Evolutionary conservation across 2,329 filamentous ascomycete genomes (phyloP), one percentile per base, ranked within the genome.

Genomic region (Neonectria faginata): DNA sequence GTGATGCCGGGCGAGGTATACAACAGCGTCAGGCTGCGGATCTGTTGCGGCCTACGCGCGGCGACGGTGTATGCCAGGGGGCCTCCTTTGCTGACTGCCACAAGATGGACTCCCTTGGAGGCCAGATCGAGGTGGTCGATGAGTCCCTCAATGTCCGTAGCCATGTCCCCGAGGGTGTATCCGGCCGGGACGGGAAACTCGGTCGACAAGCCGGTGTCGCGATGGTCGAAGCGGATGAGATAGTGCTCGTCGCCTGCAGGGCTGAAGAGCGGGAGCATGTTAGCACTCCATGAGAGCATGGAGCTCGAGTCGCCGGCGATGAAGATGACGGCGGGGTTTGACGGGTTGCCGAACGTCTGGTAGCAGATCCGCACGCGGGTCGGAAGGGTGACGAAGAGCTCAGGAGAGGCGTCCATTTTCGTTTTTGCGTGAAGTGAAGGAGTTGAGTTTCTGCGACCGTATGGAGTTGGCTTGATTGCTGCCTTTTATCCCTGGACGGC

Each of bases 361-460:
- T 77, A 77, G 62, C 74, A 78, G 27, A 78, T 67, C 11, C 70
- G 69, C 29, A 75, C 75, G 2, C 72, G 60, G 6, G 56, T 72
- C 1, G 72, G 68, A 16, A 77, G 64, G 0, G 57, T 62, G 9
- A 72, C 67, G 18, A 77, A 77, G 14, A 70, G 70, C 12, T 77
- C 74, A 14, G 50, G 25, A 1, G 70, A 72, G 27, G 31, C 31
- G 9, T 70, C 29, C 69, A 72, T 67, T 9, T 47, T 47, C n/a
- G 2, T 12, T 36, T 31, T 31, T 31, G 29, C 29, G 29, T 31
- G 2, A 25, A 31, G 29, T 31, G 3, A 31, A 10, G 29, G 29
- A 31, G 29, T 10, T 2, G 29, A 10, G 29, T 31, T 31, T 10
- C 29, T 31, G 29, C 29, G 29, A 31, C 29, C 29, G 29, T 31